A percentile compares a stretch with the other conserved stretches of the same genome.
Conservation (phyloP, 2,329 filamentous ascomycete species). For the Talaromyces verruculosus region DNA sequence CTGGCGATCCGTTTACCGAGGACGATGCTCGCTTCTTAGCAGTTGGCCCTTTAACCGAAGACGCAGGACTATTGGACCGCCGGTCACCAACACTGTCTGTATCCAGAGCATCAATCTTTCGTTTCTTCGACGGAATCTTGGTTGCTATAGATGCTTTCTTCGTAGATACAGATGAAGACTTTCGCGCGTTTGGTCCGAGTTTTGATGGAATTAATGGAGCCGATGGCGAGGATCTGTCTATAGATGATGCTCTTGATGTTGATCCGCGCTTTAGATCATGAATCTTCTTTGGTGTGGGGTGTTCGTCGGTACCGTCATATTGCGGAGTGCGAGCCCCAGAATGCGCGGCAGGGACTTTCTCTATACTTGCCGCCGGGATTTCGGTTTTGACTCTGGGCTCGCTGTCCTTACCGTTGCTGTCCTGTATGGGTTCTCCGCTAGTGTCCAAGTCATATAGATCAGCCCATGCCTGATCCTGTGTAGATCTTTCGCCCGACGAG, state of each 20-base stretch:
- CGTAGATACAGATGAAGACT: conserved; percentile 32
- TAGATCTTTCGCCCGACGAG: conserved; percentile 21
- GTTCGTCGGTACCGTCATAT: conserved; percentile 27
- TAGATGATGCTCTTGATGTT: conserved; percentile 40
- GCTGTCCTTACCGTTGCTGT: background rate
- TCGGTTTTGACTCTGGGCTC: conserved; percentile 39
- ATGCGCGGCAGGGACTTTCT: conserved; percentile 34
- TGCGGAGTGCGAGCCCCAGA: conserved; percentile 23
- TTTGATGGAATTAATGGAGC: conserved; percentile 43
- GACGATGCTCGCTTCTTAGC: conserved; percentile 41
- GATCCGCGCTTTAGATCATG: conserved; percentile 40
- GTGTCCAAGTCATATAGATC: conserved; percentile 38
- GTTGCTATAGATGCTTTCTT: conserved; percentile 40
- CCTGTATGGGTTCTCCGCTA: conserved; percentile 18
- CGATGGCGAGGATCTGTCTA: conserved; percentile 41
- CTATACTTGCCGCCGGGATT: conserved; percentile 31
- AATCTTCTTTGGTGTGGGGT: conserved; percentile 42
- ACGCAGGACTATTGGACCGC: conserved; percentile 44
- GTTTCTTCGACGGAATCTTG: conserved; percentile 44
- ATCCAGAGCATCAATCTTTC: conserved; percentile 41
- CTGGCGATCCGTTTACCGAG: conserved; percentile 42
- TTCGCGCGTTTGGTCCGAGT: conserved; percentile 33
- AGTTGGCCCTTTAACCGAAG: conserved; percentile 38
- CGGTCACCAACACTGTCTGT: conserved; percentile 37
- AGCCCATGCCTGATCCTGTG: conserved; percentile 31